These are phyloP conservation scores for Starmerella vaccinii DNA, from an alignment of 805 yeast genomes.

Conservation along the genomic window DNA sequence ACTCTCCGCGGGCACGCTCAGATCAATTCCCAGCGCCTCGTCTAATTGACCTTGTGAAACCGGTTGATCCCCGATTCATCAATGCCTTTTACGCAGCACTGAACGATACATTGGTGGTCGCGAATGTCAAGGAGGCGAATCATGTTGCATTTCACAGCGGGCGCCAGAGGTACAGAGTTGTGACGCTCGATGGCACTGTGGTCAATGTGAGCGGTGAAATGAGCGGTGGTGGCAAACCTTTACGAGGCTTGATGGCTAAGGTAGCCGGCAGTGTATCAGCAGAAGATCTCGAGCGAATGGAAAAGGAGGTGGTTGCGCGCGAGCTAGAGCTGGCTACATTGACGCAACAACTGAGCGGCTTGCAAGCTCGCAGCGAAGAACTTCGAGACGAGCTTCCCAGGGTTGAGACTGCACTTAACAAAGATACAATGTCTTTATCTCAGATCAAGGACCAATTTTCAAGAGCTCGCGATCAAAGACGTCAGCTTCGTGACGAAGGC, in stretches of 20 bases:
- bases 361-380: constrained; percentile 44
- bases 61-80: constrained; percentile 54
- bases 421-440: constrained; percentile 47
- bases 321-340: constrained; percentile 18
- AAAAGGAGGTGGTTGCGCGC: constrained; percentile 10
- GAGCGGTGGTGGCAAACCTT: constrained; percentile 82
- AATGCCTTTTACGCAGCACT: constrained; percentile 86
- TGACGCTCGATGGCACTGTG: constrained; percentile 81
- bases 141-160: constrained; percentile 68
- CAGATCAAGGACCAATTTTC: constrained; percentile 32
- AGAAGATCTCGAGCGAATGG: constrained; percentile 19
- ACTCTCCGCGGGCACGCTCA: constrained; percentile 41
- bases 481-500: constrained; percentile 54
- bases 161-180: constrained; percentile 66
- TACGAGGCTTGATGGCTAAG: constrained; percentile 60
- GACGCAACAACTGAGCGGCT: constrained; percentile 35
- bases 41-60: constrained; percentile 69
- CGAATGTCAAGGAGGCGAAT: constrained; percentile 68
- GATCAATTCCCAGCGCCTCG: constrained; percentile 42
- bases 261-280: constrained; percentile 8
- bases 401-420: constrained; percentile 46
- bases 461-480: constrained; percentile 4
- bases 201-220: constrained; percentile 91
- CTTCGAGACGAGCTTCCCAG: constrained; percentile 45
- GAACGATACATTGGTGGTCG: constrained; percentile 79